phyloP scores from a whole-genome alignment of 2,329 filamentous ascomycete species.

The Tolypocladium nubicola region DNA sequence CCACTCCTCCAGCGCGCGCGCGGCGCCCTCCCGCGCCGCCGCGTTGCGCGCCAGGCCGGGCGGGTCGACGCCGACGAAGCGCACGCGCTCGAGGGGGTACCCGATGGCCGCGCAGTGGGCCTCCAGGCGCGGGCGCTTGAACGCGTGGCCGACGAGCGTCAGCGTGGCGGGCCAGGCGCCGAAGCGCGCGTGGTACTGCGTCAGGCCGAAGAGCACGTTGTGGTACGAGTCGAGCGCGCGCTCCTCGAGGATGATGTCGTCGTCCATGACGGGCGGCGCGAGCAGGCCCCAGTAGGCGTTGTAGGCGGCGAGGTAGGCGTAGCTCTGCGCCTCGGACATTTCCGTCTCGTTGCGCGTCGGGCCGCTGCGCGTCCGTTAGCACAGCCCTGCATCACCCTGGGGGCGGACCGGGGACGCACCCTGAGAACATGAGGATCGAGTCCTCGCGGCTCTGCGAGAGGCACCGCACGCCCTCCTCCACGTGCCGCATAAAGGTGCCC shows the following conservation, averaged over 20 bases:
- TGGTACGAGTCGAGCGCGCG: constrained; percentile 76
- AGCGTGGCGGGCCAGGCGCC: constrained; percentile 43
- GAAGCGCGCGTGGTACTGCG: constrained; percentile 31
- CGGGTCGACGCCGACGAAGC: constrained; percentile 56
- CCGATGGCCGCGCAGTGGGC: constrained; percentile 55
- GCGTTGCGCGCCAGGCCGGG: constrained; percentile 27
- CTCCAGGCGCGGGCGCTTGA: constrained; percentile 54
- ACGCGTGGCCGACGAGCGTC: constrained; percentile 58
- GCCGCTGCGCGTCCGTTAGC: constrained; percentile 33
- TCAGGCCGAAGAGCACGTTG: constrained; percentile 69
- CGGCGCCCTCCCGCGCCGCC: constrained; percentile 29
- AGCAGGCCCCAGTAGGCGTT: constrained; percentile 36
- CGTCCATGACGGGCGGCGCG: constrained; percentile 2
- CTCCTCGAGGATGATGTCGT: constrained; percentile 48
- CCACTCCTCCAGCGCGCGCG: constrained; percentile 37
- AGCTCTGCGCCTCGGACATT: constrained; percentile 53
- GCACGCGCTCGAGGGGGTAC: constrained; percentile 33
- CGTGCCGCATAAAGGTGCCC: constrained; percentile 68
- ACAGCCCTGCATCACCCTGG: constrained; percentile 30
- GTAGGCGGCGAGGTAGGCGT: constrained; percentile 39
- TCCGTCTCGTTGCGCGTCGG: constrained; percentile 48
- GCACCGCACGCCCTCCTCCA: constrained; percentile 49
- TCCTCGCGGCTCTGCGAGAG: constrained; percentile 31
- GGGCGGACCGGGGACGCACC: constrained; percentile 30
- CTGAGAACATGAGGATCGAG: constrained; percentile 60